Conservation (phyloP, 2,329 filamentous ascomycete species). For the Colletotrichum ledebouriae region DNA sequence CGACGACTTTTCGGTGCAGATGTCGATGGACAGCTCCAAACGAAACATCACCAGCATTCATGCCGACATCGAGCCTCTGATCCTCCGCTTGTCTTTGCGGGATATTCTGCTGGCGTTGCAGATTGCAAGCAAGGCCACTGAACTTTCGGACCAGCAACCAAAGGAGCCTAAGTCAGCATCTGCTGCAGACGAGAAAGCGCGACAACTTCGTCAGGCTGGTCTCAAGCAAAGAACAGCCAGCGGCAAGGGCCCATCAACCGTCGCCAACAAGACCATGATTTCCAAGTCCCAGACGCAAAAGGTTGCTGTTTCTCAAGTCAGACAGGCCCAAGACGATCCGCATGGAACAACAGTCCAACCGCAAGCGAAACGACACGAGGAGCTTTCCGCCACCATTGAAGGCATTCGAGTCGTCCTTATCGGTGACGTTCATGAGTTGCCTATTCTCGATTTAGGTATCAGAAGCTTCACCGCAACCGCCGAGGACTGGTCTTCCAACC, state of each 20-base stretch:
- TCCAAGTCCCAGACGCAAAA: conserved; percentile 50
- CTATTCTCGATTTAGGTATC: conserved; percentile 92
- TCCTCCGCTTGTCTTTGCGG: conserved; percentile 88
- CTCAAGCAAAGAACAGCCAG: conserved; percentile 70
- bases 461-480: conserved; percentile 89
- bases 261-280: conserved; percentile 57
- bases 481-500: conserved; percentile 89
- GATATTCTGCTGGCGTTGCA: conserved; percentile 96
- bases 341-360: conserved; percentile 23
- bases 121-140: conserved; percentile 90
- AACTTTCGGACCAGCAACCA: conserved; percentile 79
- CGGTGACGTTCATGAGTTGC: conserved; percentile 94
- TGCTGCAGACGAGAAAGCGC: conserved; percentile 67
- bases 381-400: conserved; percentile 87
- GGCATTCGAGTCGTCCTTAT: conserved; percentile 94
- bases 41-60: conserved; percentile 81
- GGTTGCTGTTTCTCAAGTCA: conserved; percentile 49
- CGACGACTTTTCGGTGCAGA: conserved; percentile 93
- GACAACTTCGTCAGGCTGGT: conserved; percentile 63
- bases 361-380: conserved; percentile 68
- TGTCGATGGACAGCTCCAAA: conserved; percentile 82
- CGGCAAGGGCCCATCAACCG: conserved; percentile 67
- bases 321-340: conserved; percentile 38
- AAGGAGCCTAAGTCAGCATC: conserved; percentile 53
- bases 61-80: conserved; percentile 89